Conservation (phyloP, 768 basidiomycete species). For the Tulasnella sp. region DNA sequence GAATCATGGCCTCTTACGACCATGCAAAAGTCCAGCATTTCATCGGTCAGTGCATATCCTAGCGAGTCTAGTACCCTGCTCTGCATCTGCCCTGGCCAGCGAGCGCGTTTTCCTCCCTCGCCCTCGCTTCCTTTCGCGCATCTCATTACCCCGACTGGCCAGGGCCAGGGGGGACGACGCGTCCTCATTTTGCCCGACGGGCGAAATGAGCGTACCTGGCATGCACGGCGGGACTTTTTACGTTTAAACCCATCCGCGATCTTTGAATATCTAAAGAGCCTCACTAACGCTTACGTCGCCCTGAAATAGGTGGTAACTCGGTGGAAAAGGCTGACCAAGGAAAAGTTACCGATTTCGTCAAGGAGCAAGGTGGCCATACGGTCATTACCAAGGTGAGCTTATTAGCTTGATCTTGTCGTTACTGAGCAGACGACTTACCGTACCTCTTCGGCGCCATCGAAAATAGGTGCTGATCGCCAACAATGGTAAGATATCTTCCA, state of each 20-base stretch:
- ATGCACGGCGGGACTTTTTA: background rate
- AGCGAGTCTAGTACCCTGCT: background rate
- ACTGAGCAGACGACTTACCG: background rate
- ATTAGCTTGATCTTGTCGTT: background rate
- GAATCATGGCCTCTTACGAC: conserved; percentile 45
- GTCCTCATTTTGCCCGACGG: background rate
- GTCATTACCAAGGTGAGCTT: conserved; percentile 91
- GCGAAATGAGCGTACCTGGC: background rate
- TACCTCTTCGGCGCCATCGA: too few species aligned
- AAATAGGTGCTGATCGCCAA: conserved; percentile 99
- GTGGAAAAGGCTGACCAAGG: conserved; percentile 80
- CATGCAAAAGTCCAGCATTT: conserved; percentile 66
- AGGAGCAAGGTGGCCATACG: conserved; percentile 89
- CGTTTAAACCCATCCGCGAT: conserved; percentile 41
- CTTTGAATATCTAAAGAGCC: background rate
- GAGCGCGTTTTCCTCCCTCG: background rate
- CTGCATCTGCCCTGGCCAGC: background rate
- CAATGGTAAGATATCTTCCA: conserved; percentile 65
- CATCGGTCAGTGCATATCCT: conserved; percentile 54
- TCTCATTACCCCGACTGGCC: background rate
- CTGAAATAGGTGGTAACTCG: conserved; percentile 82
- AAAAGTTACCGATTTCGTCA: conserved; percentile 88
- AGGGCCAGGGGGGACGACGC: background rate
- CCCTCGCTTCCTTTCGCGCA: background rate
- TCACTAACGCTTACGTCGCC: background rate